Base-by-base conservation (phyloP, 768 basidiomycete genomes). In the Rhizopogon vesiculosus region DNA sequence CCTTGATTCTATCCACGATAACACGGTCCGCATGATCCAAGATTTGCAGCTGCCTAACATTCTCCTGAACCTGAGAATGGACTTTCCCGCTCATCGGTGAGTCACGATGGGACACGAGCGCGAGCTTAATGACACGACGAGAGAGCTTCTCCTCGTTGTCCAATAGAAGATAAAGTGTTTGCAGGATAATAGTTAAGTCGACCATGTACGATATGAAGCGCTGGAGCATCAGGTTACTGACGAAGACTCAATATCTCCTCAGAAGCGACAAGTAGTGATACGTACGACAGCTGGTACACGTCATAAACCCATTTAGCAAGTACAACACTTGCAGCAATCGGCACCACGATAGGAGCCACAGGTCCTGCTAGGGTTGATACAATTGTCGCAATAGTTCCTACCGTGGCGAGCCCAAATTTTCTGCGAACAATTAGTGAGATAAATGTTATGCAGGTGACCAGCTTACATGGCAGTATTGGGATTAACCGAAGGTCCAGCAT, bases 151-250 rank as follows among this genome's bases (percentile, higher is more conserved):
- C 25, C 25, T 25, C 0, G 25, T 33, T 46, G 31, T 16, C 35
- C 2, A 43, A 16, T 10, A 57, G 4, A 9, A 48, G 54, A 45
- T 57, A 61, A 15, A 67, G 42, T 9, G 39, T 61, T n/a, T 67
- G 64, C 54, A 67, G 52, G 25, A 67, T 56, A 25, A 65, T 56
- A 5, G 64, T 67, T 2, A 67, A 41, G 56, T 67, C 66, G 35
- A 67, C 53, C 35, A 67, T 67, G 46, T 67, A 67, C 22, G 55
- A 54, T 56, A 67, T 67, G 13, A 67, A 54, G 42, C 54, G 57
- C 12, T 57, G 62, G 13, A 60, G 52, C 12, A 56, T 55, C 10
- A 28, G 3, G 7, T 44, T 43, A 12, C 57, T 52, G 18, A 35
- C n/a, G 8, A 57, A 6, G 19, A 31, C 12, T 19, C 2, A 7